phyloP scores from a whole-genome alignment of 73 alveolate genomes.

The Halteria grandinella region DNA sequence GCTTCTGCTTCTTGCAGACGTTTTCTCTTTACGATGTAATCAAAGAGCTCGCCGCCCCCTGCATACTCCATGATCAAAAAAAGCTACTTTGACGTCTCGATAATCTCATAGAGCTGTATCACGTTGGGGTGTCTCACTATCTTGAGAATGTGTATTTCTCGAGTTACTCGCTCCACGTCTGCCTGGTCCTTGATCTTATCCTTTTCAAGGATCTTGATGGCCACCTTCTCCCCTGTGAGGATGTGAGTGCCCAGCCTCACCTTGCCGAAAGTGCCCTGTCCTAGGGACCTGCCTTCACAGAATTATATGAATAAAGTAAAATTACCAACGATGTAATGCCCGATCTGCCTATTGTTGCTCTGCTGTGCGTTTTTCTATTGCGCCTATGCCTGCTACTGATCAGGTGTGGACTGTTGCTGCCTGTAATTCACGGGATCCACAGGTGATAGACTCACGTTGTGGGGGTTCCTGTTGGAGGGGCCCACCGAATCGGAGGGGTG shows the following conservation, averaged over 20 bases:
- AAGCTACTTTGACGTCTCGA: slow-evolving; percentile 50
- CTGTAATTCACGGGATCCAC: too few species aligned
- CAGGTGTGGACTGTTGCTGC: too few species aligned
- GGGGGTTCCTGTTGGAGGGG: too few species aligned
- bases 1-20: slow-evolving; percentile 82
- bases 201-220: slow-evolving; percentile 73
- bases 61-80: slow-evolving; percentile 85
- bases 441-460: too few species aligned
- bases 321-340: slow-evolving; percentile 44
- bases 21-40: slow-evolving; percentile 70
- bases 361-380: too few species aligned
- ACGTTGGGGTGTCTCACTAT: slow-evolving; percentile 73
- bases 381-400: too few species aligned
- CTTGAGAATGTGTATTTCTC: slow-evolving; percentile 82
- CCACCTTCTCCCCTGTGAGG: slow-evolving; percentile 59
- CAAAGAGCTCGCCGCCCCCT: slow-evolving; percentile 87
- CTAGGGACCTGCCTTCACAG: slow-evolving; percentile 62
- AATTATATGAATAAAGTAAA: too few species aligned
- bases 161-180: slow-evolving; percentile 73
- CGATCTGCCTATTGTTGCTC: slow-evolving; percentile 27
- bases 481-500: too few species aligned
- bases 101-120: slow-evolving; percentile 69
- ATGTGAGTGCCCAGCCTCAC: slow-evolving; percentile 55
- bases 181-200: slow-evolving; percentile 71
- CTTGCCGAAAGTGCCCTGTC: slow-evolving; percentile 76